Base-by-base conservation (phyloP, 192 early-diverging fungal species). In the Mortierella hygrophila region DNA sequence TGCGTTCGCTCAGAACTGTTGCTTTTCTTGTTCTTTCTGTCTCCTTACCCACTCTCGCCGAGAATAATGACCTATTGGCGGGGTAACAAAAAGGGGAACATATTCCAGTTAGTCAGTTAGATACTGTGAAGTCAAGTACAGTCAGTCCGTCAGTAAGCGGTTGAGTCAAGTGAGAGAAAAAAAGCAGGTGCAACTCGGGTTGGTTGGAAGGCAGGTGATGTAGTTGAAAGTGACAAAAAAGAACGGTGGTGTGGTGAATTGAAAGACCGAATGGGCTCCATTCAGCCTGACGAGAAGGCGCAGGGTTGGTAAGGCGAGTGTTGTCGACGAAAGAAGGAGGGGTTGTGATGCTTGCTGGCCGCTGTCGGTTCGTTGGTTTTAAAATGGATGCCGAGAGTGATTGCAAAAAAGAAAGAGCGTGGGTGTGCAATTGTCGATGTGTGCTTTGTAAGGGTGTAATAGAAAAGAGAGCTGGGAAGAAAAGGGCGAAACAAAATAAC, bases 11-110 rank as follows among this genome's bases (percentile, higher is more conserved):
- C 60, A 40, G 46, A 37, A 75, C 38, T 23, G 35, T 40, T 20
- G 38, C 38, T 63, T 44, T 15, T 11, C 44, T 54, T 16, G 15
- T 70, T 54, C 29, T 44, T 46, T 72, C 20, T 72, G 75, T 55
- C 65, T n/a, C 81, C 91, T 82, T 94, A 95, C 93, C 95, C 97
- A 80, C 94, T 93, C 89, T 97, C 95, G 49, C 96, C 96, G 3
- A 97, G 88, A 87, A 96, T 96, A 87, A 96, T 96, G 72, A 96
- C 95, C 92, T 96, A 82, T 57, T 57, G 41, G 8, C 20, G 70
- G 40, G 29, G 60, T 0, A 52, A 52, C 49, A 68, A 68, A 52
- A 63, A 18, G 44, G 15, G 60, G 32, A 74, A 74, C 23, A 65
- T 65, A 65, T 65, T 32, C 26, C 9, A 15, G 60, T 65, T 29